phyloP scores from a whole-genome alignment of 441 rosid genomes.

The Sinapis alba region DNA sequence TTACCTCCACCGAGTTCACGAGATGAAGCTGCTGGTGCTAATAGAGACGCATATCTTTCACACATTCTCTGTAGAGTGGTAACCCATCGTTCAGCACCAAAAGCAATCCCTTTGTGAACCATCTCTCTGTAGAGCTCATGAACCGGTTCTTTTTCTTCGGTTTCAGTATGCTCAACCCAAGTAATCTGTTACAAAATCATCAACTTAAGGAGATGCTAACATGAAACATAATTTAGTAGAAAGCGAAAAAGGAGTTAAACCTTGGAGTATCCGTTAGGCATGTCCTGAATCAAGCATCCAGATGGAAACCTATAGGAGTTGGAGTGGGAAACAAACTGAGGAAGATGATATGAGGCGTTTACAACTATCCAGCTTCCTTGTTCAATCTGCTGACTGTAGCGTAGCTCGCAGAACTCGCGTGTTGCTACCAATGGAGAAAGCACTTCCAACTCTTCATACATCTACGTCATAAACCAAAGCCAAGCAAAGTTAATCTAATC shows the following conservation, averaged over 20 bases:
- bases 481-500: not conserved
- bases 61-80: slow-evolving; percentile 84
- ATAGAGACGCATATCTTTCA: slow-evolving; percentile 76
- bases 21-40: slow-evolving; percentile 64
- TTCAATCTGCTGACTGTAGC: slow-evolving; percentile 89
- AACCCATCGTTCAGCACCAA: slow-evolving; percentile 89
- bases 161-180: slow-evolving; percentile 90
- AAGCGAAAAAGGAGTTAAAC: slow-evolving; percentile 33
- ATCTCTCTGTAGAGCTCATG: slow-evolving; percentile 71
- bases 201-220: not conserved
- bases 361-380: slow-evolving; percentile 89
- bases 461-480: slow-evolving; percentile 45
- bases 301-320: slow-evolving; percentile 74
- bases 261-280: slow-evolving; percentile 97
- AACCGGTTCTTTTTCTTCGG: slow-evolving; percentile 67
- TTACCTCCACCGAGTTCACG: slow-evolving; percentile 90
- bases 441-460: slow-evolving; percentile 90
- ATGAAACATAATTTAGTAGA: not conserved
- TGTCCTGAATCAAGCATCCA: slow-evolving; percentile 95
- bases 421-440: slow-evolving; percentile 83
- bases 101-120: slow-evolving; percentile 70
- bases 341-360: slow-evolving; percentile 81
- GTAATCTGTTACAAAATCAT: slow-evolving; percentile 57
- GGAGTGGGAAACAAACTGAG: slow-evolving; percentile 66
- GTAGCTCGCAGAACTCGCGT: slow-evolving; percentile 78